Evolutionary conservation across 75 land plant species (phyloP).

Genomic region (Pseudotsuga menziesii): DNA sequence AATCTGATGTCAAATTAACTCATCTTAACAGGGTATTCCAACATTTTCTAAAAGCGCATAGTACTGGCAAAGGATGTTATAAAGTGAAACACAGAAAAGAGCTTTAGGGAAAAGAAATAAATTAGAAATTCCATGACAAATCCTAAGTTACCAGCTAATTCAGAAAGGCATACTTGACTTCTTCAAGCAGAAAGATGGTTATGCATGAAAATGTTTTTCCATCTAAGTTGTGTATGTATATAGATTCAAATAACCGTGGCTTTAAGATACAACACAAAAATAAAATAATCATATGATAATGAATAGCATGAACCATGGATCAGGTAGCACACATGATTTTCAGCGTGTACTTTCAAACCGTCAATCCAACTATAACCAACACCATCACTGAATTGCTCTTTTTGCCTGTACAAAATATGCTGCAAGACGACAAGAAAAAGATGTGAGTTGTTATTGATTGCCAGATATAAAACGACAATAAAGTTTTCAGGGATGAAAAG

Average conservation of each 20-base stretch:
- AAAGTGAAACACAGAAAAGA: background rate
- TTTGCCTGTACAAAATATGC: constrained; percentile 97
- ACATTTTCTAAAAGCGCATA: background rate
- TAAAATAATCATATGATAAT: background rate
- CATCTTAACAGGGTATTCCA: background rate
- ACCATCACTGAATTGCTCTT: constrained; percentile 99
- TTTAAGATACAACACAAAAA: background rate
- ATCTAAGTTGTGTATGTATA: background rate
- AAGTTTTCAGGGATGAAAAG: background rate
- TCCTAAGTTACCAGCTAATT: background rate
- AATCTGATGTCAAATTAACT: background rate
- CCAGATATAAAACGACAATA: background rate
- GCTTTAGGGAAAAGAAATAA: background rate
- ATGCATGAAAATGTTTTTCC: background rate
- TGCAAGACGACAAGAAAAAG: constrained; percentile 28
- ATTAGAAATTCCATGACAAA: background rate
- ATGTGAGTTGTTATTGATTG: background rate
- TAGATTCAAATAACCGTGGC: background rate
- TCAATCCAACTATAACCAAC: constrained; percentile 99
- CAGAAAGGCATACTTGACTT: background rate
- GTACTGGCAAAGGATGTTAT: background rate
- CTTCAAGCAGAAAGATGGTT: background rate
- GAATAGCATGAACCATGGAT: background rate
- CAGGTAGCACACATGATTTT: constrained; percentile 40
- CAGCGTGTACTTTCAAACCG: constrained; percentile 81